Evolutionary conservation across 2,329 filamentous ascomycete genomes (phyloP), one percentile per base, ranked within the genome.

Genomic region (Aspergillus sp.): DNA sequence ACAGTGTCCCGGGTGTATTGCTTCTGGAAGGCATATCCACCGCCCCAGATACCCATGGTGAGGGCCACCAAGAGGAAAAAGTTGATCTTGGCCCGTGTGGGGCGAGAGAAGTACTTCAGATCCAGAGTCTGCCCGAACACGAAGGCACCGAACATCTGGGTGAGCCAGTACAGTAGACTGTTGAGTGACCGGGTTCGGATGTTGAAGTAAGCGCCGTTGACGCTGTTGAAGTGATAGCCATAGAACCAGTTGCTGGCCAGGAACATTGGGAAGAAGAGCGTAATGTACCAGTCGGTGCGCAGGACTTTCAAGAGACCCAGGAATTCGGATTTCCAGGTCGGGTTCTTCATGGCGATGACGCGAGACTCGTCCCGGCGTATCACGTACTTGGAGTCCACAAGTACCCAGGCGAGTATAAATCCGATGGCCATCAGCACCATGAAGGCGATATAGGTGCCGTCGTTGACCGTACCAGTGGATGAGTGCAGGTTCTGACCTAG

Each of bases 321-420:
- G 51, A 94, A 67, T 69, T 95, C 89, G 3, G 85, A 83, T 60
- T 80, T 80, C 86, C 86, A 94, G 44, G 85, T 86, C 3, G 89
- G 89, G 67, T 94, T 86, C 73, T 93, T 91, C 85, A 91, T 94
- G 52, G 90, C 69, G 52, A 94, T 88, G 61, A 94, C 82, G 49
- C 81, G 78, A 48, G 85, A 85, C 48, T 88, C 87, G 62, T 95
- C 88, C 34, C 77, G 73, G 51, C 89, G 87, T 54, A 86, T 72
- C 52, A 95, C 79, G 46, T 81, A 78, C 56, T 78, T 78, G 34
- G 86, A 85, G 58, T 93, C 81, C 58, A 81, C 81, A 3, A 94
- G 77, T 36, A 76, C 72, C 60, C 86, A 80, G 29, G 85, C 79
- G 2, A 94, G 72, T 9, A 80, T 56, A 50, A 86, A 86, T 41